phyloP scores from a whole-genome alignment of 2,329 filamentous ascomycete genomes.

The Parasarocladium wereldwijsianum region DNA sequence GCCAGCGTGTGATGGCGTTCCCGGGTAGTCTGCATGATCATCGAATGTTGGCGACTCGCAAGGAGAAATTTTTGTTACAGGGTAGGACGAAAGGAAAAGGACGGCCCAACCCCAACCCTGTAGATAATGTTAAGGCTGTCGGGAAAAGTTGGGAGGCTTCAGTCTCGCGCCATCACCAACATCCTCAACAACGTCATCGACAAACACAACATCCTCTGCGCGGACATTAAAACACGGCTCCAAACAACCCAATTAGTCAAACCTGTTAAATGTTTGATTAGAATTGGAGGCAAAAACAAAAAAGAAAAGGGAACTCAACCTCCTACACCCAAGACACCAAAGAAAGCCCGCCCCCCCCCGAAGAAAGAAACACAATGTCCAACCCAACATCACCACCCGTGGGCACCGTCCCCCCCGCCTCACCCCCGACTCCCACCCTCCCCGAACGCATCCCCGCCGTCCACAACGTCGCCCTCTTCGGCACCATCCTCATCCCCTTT shows the following conservation, averaged over 20 bases:
- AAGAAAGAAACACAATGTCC: neutral
- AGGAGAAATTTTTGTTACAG: too few species aligned
- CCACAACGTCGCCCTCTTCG: constrained; percentile 32
- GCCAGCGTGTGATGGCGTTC: too few species aligned
- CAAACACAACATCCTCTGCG: too few species aligned
- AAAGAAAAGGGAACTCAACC: constrained; percentile 1
- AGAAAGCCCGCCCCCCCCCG: neutral
- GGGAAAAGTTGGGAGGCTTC: constrained; percentile 3
- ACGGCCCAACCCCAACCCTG: too few species aligned
- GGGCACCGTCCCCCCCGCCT: neutral
- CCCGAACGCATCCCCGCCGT: constrained; percentile 21
- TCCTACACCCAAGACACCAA: too few species aligned
- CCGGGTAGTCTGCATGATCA: too few species aligned
- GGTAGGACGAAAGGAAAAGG: too few species aligned
- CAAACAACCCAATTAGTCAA: too few species aligned
- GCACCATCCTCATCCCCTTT: constrained; percentile 30
- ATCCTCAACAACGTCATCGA: constrained; percentile 2
- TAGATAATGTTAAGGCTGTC: constrained; percentile 4
- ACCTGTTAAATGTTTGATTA: too few species aligned
- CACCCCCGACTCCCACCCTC: constrained; percentile 10
- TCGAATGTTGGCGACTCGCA: too few species aligned
- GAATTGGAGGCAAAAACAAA: neutral
- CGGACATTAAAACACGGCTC: too few species aligned
- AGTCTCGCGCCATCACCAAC: constrained; percentile 3
- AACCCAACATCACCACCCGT: neutral